Evolutionary conservation across 345 rosid genomes (phyloP).

Genomic region (Raphanus sativus): DNA sequence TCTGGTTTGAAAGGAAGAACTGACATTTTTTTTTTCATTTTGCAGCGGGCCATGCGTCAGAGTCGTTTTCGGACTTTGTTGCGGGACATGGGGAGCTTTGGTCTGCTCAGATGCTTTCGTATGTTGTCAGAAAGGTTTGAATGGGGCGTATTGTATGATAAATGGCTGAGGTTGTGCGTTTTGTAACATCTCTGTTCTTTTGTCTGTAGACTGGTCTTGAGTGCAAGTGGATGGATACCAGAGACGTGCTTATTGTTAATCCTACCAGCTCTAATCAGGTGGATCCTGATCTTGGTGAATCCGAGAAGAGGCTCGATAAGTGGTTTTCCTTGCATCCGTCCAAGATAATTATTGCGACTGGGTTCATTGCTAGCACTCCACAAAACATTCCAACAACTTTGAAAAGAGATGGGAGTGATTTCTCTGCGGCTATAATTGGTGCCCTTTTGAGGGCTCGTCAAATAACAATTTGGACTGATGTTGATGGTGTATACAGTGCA

Average conservation of each 20-base stretch:
- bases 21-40: constrained; percentile 15
- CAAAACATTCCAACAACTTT: constrained; percentile 93
- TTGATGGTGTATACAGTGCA: constrained; percentile 97
- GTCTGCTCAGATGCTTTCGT: constrained; percentile 91
- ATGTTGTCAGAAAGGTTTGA: constrained; percentile 76
- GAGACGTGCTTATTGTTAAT: constrained; percentile 89
- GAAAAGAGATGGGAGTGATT: constrained; percentile 99
- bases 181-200: constrained; percentile 13
- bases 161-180: not conserved
- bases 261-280: constrained; percentile 90
- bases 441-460: constrained; percentile 77
- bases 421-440: constrained; percentile 97
- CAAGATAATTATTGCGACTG: constrained; percentile 79
- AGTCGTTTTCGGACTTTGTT: constrained; percentile 93
- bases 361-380: constrained; percentile 97
- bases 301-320: constrained; percentile 70
- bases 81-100: constrained; percentile 97
- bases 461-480: constrained; percentile 99
- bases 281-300: constrained; percentile 85
- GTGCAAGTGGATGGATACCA: constrained; percentile 97
- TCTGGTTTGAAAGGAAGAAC: constrained; percentile 10
- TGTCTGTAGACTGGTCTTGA: constrained; percentile 66
- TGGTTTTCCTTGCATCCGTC: constrained; percentile 75
- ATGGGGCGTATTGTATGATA: not conserved
- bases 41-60: constrained; percentile 97